phyloP scores from a whole-genome alignment of 2,329 filamentous ascomycete species.

The Aureobasidium sp. region DNA sequence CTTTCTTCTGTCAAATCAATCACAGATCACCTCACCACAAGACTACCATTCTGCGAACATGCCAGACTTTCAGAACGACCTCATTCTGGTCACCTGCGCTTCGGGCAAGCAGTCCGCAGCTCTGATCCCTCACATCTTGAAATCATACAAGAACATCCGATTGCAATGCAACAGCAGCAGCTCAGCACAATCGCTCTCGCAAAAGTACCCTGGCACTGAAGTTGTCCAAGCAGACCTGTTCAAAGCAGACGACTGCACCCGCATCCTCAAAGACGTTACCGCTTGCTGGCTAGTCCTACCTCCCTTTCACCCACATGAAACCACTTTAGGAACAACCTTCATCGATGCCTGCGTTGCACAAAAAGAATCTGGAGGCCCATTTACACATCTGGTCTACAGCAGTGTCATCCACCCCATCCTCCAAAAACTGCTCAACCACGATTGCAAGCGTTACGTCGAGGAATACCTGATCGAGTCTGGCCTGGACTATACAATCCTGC shows the following conservation, averaged over 20 bases:
- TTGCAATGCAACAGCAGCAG: slow-evolving; percentile 27
- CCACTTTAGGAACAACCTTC: slow-evolving; percentile 30
- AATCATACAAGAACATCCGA: slow-evolving; percentile 29
- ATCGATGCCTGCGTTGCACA: slow-evolving; percentile 30
- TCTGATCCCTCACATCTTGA: slow-evolving; percentile 31
- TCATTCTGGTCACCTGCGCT: slow-evolving; percentile 34
- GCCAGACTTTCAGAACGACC: slow-evolving; percentile 24
- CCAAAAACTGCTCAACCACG: slow-evolving; percentile 33
- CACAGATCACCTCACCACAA: not conserved
- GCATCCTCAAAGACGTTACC: slow-evolving; percentile 27
- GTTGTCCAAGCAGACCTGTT: slow-evolving; percentile 29
- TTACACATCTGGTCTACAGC: slow-evolving; percentile 32
- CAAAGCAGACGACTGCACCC: slow-evolving; percentile 19
- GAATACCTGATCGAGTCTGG: slow-evolving; percentile 31
- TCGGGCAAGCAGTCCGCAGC: slow-evolving; percentile 32
- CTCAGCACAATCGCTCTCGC: slow-evolving; percentile 25
- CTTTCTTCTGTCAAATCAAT: too few species aligned
- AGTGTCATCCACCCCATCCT: slow-evolving; percentile 30
- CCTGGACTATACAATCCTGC: slow-evolving; percentile 31
- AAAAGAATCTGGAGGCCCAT: slow-evolving; percentile 17
- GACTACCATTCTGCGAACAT: slow-evolving; percentile 2
- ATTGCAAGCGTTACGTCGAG: slow-evolving; percentile 31
- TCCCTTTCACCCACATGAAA: slow-evolving; percentile 31
- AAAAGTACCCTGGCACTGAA: slow-evolving; percentile 29
- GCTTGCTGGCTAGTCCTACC: slow-evolving; percentile 31